A percentile compares a stretch with the other conserved stretches of the same genome.
Conservation (phyloP, 2,329 filamentous ascomycete genomes). For the Ceratocystiopsis minuta region DNA sequence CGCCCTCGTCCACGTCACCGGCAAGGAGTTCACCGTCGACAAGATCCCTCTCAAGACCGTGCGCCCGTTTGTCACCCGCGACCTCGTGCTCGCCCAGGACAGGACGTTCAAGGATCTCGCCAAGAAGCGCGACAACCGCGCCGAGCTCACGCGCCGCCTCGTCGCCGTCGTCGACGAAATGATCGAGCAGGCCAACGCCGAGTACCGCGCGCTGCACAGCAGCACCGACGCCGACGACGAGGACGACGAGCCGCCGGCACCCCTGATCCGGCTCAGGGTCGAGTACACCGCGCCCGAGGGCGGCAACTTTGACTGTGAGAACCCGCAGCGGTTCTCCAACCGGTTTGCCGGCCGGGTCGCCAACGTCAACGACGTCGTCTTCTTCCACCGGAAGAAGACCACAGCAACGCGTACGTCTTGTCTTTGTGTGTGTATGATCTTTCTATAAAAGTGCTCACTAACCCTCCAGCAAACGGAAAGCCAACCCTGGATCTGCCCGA, state of each 20-base stretch:
- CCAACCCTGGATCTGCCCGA: conserved; percentile 37
- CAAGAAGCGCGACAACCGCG: conserved; percentile 65
- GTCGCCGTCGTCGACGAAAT: conserved; percentile 67
- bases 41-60: conserved; percentile 75
- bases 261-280: conserved; percentile 75
- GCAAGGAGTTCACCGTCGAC: conserved; percentile 62
- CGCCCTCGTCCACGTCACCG: conserved; percentile 66
- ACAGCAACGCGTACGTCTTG: conserved; percentile 15
- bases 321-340: conserved; percentile 90
- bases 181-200: conserved; percentile 64
- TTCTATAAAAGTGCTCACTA: no score
- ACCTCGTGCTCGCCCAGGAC: conserved; percentile 62
- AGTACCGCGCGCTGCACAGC: conserved; percentile 64
- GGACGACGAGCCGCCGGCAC: conserved; percentile 50
- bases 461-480: conserved; percentile 18
- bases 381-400: conserved; percentile 83
- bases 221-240: conserved; percentile 34
- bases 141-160: conserved; percentile 60
- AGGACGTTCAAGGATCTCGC: conserved; percentile 60
- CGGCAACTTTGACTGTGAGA: conserved; percentile 76
- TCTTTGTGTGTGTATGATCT: no score
- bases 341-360: conserved; percentile 80
- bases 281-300: conserved; percentile 77
- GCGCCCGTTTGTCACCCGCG: conserved; percentile 73
- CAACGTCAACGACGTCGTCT: conserved; percentile 83